Conservation (phyloP, 495 filamentous ascomycete genomes). For the Astrothelium macrocarpum region DNA sequence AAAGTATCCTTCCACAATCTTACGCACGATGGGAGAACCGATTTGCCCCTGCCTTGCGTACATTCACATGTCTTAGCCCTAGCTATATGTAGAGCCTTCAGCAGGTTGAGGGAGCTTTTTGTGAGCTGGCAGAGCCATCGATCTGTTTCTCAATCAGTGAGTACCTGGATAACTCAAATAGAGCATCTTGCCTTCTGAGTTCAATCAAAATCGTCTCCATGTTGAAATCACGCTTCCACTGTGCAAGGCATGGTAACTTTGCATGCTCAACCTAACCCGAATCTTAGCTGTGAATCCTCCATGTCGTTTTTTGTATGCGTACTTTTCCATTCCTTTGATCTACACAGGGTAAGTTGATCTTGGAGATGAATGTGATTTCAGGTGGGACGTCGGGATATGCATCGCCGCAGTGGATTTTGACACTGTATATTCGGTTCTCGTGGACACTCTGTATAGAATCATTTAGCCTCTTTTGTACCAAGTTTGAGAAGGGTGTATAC, state of each 20-base stretch:
- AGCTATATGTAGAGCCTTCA: conserved; percentile 63
- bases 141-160: conserved; percentile 40
- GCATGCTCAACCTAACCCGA: conserved; percentile 63
- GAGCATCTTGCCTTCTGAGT: conserved; percentile 55
- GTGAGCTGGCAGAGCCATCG: conserved; percentile 86
- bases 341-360: conserved; percentile 92
- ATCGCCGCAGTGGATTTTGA: conserved; percentile 92
- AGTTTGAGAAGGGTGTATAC: conserved; percentile 41
- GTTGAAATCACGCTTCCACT: conserved; percentile 81
- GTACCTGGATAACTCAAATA: conserved; percentile 5
- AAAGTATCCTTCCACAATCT: too few species aligned
- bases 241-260: conserved; percentile 69
- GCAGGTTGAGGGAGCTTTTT: conserved; percentile 93
- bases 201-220: conserved; percentile 94
- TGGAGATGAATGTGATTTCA: conserved; percentile 78
- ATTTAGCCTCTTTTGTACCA: background rate
- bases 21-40: too few species aligned
- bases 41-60: too few species aligned
- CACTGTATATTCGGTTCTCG: conserved; percentile 96
- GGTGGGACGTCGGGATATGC: conserved; percentile 85
- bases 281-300: conserved; percentile 1
- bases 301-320: background rate
- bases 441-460: conserved; percentile 61
- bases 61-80: background rate
- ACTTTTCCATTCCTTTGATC: conserved; percentile 67